Evolutionary conservation across 176 grass and related monocot species (phyloP).

Genomic region (Dactylis glomerata): DNA sequence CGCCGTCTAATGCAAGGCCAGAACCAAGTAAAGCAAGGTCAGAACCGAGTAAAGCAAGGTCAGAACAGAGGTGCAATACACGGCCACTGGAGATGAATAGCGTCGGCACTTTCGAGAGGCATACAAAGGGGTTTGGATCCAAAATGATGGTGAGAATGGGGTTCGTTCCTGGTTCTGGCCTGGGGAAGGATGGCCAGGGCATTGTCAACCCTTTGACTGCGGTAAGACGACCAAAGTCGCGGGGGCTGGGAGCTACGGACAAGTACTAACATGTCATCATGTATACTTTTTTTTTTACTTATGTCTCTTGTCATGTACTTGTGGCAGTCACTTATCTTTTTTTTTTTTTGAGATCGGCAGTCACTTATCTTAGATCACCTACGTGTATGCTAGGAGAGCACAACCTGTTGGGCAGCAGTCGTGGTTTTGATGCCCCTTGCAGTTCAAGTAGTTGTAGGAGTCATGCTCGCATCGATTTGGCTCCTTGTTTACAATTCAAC

Average conservation of each 20-base stretch:
- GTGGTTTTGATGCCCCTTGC: constrained; percentile 8
- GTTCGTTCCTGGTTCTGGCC: constrained; percentile 61
- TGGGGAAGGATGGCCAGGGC: constrained; percentile 78
- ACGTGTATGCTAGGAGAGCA: constrained; percentile 16
- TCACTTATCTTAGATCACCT: neutral
- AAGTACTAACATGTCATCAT: constrained; percentile 28
- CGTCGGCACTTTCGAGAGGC: constrained; percentile 78
- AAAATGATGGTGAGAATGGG: constrained; percentile 96
- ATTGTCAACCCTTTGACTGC: constrained; percentile 58
- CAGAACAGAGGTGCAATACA: constrained; percentile 22
- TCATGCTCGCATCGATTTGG: neutral
- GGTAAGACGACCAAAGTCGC: constrained; percentile 48
- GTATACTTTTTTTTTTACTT: neutral
- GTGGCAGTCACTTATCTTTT: constrained; percentile 1
- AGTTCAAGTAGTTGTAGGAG: constrained; percentile 9
- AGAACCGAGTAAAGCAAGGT: constrained; percentile 24
- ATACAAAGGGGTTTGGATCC: constrained; percentile 89
- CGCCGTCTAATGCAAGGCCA: constrained; percentile 17
- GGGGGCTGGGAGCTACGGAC: constrained; percentile 52
- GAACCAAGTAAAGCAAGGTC: constrained; percentile 25
- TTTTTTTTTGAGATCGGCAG: neutral
- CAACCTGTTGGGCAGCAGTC: neutral
- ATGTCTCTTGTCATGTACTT: constrained; percentile 4
- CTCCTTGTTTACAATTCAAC: constrained; percentile 4
- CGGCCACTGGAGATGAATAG: neutral